Evolutionary conservation across 83 land plant genomes (phyloP).

Genomic region (Thuja plicata): DNA sequence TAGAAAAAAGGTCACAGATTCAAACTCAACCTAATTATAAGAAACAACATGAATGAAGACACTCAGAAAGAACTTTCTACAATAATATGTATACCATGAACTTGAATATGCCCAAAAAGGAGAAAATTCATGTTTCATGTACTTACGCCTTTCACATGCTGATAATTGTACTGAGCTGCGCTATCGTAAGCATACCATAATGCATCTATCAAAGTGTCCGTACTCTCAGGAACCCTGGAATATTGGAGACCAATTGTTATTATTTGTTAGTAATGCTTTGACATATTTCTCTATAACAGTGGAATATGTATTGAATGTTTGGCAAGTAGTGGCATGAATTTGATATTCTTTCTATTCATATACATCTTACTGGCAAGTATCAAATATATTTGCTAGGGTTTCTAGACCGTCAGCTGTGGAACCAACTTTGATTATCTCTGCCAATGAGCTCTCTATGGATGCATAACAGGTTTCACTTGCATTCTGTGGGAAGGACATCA

Average conservation of each 20-base stretch:
- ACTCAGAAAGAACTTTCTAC: too few relatives aligned
- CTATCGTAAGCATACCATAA: slow-evolving; percentile 17
- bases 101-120: too few relatives aligned
- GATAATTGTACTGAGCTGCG: slow-evolving; percentile 41
- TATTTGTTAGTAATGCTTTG: background rate
- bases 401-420: slow-evolving; percentile 30
- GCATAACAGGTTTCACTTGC: slow-evolving; percentile 32
- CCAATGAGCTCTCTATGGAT: slow-evolving; percentile 34
- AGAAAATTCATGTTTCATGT: background rate
- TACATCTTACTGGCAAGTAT: slow-evolving; percentile 33
- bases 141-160: slow-evolving; percentile 33
- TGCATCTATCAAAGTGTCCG: slow-evolving; percentile 20
- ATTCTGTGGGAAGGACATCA: slow-evolving; percentile 8
- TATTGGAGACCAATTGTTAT: background rate
- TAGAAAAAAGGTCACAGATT: too few relatives aligned
- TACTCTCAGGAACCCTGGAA: background rate
- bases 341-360: too few relatives aligned
- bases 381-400: slow-evolving; percentile 22
- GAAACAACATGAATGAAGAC: too few relatives aligned
- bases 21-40: too few relatives aligned
- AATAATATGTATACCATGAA: too few relatives aligned
- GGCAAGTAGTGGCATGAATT: too few relatives aligned
- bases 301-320: too few relatives aligned
- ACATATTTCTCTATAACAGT: too few relatives aligned
- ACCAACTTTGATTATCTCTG: slow-evolving; percentile 31